Percentiles rank a stretch among this genome's conserved stretches.
phyloP scores from a whole-genome alignment of 176 grass and related monocot genomes.

The Phyllostachys edulis region DNA sequence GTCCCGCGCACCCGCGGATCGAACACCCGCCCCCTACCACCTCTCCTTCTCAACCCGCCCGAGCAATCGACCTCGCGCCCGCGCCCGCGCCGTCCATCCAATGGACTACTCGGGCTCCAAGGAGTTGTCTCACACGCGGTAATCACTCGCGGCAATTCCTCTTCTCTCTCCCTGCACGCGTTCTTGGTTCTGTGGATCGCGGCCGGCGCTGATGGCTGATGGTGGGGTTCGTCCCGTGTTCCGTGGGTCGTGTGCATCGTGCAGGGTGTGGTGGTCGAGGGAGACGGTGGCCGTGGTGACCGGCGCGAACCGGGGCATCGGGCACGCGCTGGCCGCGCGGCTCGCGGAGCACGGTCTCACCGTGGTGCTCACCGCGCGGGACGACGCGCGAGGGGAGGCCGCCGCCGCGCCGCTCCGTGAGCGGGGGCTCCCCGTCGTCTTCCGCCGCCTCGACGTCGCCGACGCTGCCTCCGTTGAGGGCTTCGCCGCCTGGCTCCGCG shows the following conservation, averaged over 20 bases:
- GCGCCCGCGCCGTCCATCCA: background rate
- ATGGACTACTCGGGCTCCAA: conserved; percentile 42
- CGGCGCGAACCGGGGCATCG: conserved; percentile 91
- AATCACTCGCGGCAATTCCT: background rate
- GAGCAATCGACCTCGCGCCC: background rate
- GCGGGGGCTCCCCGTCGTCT: conserved; percentile 42
- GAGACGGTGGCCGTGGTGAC: conserved; percentile 92
- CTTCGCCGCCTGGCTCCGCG: conserved; percentile 67
- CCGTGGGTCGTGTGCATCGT: background rate
- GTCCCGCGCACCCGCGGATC: background rate
- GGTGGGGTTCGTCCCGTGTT: background rate
- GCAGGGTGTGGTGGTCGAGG: conserved; percentile 69
- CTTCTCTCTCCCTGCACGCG: background rate
- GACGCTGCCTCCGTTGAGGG: conserved; percentile 54
- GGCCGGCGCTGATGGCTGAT: background rate
- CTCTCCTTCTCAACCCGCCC: background rate
- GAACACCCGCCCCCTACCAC: background rate
- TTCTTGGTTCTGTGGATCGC: background rate
- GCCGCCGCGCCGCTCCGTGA: conserved; percentile 62
- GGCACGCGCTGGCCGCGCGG: conserved; percentile 60
- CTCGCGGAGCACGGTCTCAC: conserved; percentile 80
- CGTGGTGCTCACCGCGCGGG: conserved; percentile 86
- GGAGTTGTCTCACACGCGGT: conserved; percentile 26
- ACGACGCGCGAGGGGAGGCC: conserved; percentile 59
- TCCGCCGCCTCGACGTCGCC: conserved; percentile 68